A percentile compares a stretch with the other conserved stretches of the same genome.
Evolutionary conservation across 1,284 basidiomycete genomes (phyloP).

Genomic region (Waitea zeae): DNA sequence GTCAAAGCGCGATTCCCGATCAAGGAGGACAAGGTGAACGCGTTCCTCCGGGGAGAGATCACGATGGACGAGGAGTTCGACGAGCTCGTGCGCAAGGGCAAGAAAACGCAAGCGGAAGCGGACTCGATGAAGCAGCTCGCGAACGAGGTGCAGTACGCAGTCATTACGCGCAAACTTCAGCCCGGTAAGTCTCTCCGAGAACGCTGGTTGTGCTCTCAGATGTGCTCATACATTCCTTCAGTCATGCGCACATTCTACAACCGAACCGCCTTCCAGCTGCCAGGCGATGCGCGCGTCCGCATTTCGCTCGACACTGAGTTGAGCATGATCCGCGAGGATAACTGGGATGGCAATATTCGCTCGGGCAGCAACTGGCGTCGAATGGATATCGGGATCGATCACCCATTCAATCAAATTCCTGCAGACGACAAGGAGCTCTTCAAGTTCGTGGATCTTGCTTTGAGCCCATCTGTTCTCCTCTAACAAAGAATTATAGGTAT

Average conservation of each 20-base stretch:
- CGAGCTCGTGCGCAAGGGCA: conserved; percentile 76
- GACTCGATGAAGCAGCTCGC: conserved; percentile 94
- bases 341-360: conserved; percentile 79
- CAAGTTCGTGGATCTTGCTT: conserved; percentile 38
- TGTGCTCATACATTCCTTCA: conserved; percentile 12
- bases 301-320: conserved; percentile 98
- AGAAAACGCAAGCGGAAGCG: conserved; percentile 88
- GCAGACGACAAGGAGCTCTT: conserved; percentile 83
- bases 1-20: conserved; percentile 97
- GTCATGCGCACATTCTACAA: conserved; percentile 99
- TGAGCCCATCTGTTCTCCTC: no score
- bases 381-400: conserved; percentile 85
- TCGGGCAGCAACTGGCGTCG: conserved; percentile 87
- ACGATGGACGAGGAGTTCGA: conserved; percentile 94
- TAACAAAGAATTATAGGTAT: conserved; percentile 25
- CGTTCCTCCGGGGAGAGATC: conserved; percentile 80
- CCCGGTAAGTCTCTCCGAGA: conserved; percentile 38
- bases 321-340: conserved; percentile 88
- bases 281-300: conserved; percentile 93
- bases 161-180: conserved; percentile 68
- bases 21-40: conserved; percentile 90
- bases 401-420: conserved; percentile 71
- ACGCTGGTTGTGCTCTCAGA: not conserved
- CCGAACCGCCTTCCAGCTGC: conserved; percentile 96
- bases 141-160: conserved; percentile 87